Evolutionary conservation across 2,329 filamentous ascomycete species (phyloP).

Genomic region (Fusarium kyushuense): DNA sequence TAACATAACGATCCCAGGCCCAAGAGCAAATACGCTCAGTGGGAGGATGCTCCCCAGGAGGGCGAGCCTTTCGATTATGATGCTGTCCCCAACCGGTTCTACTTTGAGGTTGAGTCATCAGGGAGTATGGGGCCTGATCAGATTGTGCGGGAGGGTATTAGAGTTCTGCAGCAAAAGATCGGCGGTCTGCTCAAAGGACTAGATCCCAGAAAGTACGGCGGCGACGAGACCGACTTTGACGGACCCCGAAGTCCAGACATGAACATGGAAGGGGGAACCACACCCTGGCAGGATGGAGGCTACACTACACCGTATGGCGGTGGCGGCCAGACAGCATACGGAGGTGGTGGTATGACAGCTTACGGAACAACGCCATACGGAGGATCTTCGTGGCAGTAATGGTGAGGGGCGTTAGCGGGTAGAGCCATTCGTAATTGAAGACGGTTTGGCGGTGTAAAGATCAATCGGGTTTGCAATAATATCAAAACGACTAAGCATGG

Average conservation of each 20-base stretch:
- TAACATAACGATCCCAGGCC: slow-evolving; percentile 67
- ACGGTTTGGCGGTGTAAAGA: slow-evolving; percentile 32
- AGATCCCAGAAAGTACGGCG: slow-evolving; percentile 62
- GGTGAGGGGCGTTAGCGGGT: slow-evolving; percentile 41
- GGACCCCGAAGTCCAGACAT: slow-evolving; percentile 75
- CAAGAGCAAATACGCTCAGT: slow-evolving; percentile 81
- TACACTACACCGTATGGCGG: slow-evolving; percentile 74
- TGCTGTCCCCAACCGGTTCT: slow-evolving; percentile 85
- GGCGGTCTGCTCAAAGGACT: slow-evolving; percentile 77
- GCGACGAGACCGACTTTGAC: slow-evolving; percentile 70
- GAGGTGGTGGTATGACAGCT: slow-evolving; percentile 72
- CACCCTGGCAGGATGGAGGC: slow-evolving; percentile 71
- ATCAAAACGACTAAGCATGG: slow-evolving; percentile 43
- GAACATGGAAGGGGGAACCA: slow-evolving; percentile 68
- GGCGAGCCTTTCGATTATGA: slow-evolving; percentile 93
- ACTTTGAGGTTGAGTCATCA: slow-evolving; percentile 91
- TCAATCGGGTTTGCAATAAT: slow-evolving; percentile 36
- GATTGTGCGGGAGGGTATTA: slow-evolving; percentile 90
- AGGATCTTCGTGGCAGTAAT: slow-evolving; percentile 62
- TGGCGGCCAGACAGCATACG: slow-evolving; percentile 72
- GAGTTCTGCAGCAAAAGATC: slow-evolving; percentile 89
- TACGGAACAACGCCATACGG: slow-evolving; percentile 70
- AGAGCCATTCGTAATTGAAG: slow-evolving; percentile 40
- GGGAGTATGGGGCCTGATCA: slow-evolving; percentile 90
- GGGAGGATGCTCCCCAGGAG: slow-evolving; percentile 83